Conservation (phyloP, 805 yeast genomes). For the Pichia ethanolica region DNA sequence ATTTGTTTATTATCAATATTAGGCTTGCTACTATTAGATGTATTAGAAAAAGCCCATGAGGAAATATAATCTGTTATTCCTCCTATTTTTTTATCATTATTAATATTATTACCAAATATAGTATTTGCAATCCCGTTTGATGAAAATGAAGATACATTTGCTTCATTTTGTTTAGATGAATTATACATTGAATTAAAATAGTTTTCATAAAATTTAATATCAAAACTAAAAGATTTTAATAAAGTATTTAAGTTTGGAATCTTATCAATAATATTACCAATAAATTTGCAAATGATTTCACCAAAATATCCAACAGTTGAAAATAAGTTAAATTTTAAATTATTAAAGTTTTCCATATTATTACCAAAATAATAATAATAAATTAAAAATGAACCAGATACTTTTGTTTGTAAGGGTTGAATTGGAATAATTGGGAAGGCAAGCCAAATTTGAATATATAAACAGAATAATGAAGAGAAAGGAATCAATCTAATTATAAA, state of each 20-base stretch:
- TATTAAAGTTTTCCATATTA: not conserved
- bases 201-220: not conserved
- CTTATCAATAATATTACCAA: not conserved
- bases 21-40: no score
- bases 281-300: not conserved
- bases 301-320: not conserved
- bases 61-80: no score
- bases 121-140: no score
- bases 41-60: no score
- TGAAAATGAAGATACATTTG: not conserved
- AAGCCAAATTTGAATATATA: slow-evolving; percentile 53
- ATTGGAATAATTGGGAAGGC: slow-evolving; percentile 36
- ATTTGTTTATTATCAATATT: not conserved
- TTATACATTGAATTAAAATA: not conserved
- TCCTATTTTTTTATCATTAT: no score
- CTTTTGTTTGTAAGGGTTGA: not conserved
- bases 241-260: not conserved
- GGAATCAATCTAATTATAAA: slow-evolving; percentile 47
- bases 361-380: slow-evolving; percentile 9
- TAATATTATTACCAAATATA: no score
- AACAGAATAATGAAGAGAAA: slow-evolving; percentile 40
- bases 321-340: not conserved
- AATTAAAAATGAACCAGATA: slow-evolving; percentile 9
- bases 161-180: not conserved
- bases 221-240: not conserved